Conservation (phyloP, 441 rosid species). For the Gossypium laxum region DNA sequence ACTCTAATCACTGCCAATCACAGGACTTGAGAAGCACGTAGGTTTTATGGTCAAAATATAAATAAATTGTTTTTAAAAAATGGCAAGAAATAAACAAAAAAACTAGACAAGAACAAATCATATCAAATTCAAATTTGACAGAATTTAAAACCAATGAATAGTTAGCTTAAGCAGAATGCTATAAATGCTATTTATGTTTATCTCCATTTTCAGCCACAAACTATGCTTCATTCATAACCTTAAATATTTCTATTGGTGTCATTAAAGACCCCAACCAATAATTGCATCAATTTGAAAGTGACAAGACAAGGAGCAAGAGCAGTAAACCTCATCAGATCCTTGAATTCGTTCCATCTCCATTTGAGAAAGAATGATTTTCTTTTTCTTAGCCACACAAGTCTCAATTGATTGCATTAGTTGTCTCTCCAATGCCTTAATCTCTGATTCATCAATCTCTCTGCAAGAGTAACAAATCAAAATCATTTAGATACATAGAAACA, state of each 20-base stretch:
- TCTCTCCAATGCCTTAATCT: constrained; percentile 84
- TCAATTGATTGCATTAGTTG: constrained; percentile 95
- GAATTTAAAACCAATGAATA: not conserved
- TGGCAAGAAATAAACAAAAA: not conserved
- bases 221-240: constrained; percentile 2
- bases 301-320: constrained; percentile 11
- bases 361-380: constrained; percentile 75
- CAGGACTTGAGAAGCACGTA: not conserved
- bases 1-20: not conserved
- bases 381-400: constrained; percentile 79
- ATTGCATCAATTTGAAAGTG: constrained; percentile 10
- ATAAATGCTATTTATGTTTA: not conserved
- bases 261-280: constrained; percentile 1
- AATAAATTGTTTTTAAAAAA: not conserved
- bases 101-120: not conserved
- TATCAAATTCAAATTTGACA: not conserved
- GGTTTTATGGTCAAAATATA: not conserved
- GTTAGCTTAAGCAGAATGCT: constrained; percentile 1
- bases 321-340: constrained; percentile 76
- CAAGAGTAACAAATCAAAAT: constrained; percentile 17
- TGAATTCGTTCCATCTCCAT: constrained; percentile 84
- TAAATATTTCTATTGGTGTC: not conserved
- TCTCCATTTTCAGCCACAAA: not conserved
- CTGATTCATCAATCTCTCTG: constrained; percentile 93
- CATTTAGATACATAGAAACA: constrained; percentile 6